Evolutionary conservation across 306 rosid genomes (phyloP).

Genomic region (Cercis canadensis): DNA sequence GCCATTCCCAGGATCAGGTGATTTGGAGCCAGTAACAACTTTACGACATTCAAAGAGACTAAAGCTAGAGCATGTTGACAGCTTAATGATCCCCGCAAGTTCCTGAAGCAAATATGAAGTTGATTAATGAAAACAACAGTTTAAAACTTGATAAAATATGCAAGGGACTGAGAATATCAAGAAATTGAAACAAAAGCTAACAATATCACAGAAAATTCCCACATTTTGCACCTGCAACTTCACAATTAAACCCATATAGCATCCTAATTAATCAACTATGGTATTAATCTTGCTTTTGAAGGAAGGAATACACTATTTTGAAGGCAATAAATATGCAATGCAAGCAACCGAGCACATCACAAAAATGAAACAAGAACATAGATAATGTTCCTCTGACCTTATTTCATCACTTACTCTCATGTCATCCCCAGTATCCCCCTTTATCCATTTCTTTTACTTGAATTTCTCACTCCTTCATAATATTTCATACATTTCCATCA

Average conservation of each 20-base stretch:
- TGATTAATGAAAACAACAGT: not conserved
- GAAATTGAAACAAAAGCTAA: conserved; percentile 19
- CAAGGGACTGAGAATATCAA: conserved; percentile 12
- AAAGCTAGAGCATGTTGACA: conserved; percentile 80
- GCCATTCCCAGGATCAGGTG: conserved; percentile 85
- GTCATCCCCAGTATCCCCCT: not conserved
- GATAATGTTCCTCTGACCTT: not conserved
- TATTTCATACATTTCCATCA: conserved; percentile 18
- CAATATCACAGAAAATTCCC: not conserved
- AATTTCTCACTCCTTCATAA: conserved; percentile 19
- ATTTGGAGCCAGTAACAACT: conserved; percentile 73
- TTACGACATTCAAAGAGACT: conserved; percentile 87
- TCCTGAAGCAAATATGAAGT: conserved; percentile 63
- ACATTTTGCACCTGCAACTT: not conserved
- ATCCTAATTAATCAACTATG: not conserved
- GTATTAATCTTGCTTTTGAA: not conserved
- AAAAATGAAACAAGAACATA: too few species aligned
- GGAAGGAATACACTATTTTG: not conserved
- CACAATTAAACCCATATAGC: not conserved
- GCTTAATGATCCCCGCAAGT: conserved; percentile 84
- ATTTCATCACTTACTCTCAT: conserved; percentile 18
- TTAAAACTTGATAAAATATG: not conserved
- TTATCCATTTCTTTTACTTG: not conserved
- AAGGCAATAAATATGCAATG: too few species aligned
- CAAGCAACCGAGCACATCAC: too few species aligned